phyloP scores from a whole-genome alignment of 1,284 basidiomycete species.

The Exobasidium rhododendri region DNA sequence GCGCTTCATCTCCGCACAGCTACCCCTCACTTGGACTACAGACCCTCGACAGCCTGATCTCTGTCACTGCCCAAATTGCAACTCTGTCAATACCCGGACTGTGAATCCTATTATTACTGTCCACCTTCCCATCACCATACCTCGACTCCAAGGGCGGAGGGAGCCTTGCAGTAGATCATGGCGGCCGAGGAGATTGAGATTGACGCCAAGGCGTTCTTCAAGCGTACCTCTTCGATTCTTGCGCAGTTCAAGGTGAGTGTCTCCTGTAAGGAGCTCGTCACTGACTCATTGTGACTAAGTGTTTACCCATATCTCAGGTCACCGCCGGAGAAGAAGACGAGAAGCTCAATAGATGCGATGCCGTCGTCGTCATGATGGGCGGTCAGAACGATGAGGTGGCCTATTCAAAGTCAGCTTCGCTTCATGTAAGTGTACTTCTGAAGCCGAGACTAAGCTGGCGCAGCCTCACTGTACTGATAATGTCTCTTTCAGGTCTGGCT shows the following conservation, averaged over 20 bases:
- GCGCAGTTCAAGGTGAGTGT: background rate
- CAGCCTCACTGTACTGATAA: background rate
- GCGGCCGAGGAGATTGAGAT: constrained; percentile 44
- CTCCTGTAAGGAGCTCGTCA: background rate
- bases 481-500: constrained; percentile 72
- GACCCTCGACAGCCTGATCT: no score
- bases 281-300: no score
- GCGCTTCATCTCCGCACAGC: no score
- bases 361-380: constrained; percentile 2
- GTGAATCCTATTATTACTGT: no score
- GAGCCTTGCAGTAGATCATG: constrained; percentile 20
- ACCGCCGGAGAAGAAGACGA: background rate
- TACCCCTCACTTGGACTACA: no score
- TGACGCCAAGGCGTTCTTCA: constrained; percentile 32
- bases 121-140: no score
- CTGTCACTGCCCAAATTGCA: no score
- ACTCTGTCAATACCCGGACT: no score
- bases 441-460: no score
- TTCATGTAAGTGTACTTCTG: background rate
- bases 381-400: constrained; percentile 3
- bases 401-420: constrained; percentile 7
- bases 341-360: constrained; percentile 9
- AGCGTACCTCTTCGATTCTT: background rate
- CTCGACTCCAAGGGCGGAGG: background rate
- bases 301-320: no score